These are phyloP conservation scores for Endoconidiophora laricicola DNA, from an alignment of 2,329 filamentous ascomycete species.

Conservation along the genomic window DNA sequence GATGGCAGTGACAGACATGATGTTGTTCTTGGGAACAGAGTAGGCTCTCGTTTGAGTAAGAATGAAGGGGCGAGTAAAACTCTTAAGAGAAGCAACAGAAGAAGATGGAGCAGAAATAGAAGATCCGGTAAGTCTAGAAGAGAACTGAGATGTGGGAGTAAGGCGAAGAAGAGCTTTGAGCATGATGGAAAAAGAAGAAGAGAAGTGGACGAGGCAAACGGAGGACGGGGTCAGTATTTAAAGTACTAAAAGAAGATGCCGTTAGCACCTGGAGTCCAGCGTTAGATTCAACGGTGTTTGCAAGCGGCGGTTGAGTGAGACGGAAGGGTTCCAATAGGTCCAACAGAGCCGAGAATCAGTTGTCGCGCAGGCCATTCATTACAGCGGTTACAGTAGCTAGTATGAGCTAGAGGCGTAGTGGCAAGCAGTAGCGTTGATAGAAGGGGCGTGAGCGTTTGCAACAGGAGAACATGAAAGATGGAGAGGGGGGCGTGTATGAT, in stretches of 20 bases:
- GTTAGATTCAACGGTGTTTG: not conserved
- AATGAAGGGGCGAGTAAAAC: not conserved
- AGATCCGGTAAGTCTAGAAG: not conserved
- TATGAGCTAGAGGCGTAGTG: not conserved
- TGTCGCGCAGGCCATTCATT: not conserved
- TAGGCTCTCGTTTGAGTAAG: not conserved
- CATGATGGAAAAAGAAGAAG: conserved; percentile 7
- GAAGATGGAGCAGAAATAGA: not conserved
- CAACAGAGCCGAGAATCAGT: not conserved
- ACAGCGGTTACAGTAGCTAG: too few species aligned
- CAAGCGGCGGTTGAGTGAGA: too few species aligned
- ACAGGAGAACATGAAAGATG: too few species aligned
- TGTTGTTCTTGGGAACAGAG: conserved; percentile 14
- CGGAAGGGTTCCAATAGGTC: too few species aligned
- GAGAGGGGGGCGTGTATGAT: too few species aligned
- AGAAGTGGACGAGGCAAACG: not conserved
- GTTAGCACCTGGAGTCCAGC: not conserved
- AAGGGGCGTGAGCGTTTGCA: not conserved
- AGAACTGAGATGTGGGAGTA: not conserved
- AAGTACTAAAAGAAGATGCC: not conserved
- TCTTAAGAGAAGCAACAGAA: not conserved
- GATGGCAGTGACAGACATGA: conserved; percentile 17
- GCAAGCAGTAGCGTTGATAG: not conserved
- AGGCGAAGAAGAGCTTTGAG: conserved; percentile 5
- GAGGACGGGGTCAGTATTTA: conserved; percentile 11